These are phyloP conservation scores for Helenozyma rhizophorensis DNA, from an alignment of 805 yeast genomes.

Conservation along the genomic window DNA sequence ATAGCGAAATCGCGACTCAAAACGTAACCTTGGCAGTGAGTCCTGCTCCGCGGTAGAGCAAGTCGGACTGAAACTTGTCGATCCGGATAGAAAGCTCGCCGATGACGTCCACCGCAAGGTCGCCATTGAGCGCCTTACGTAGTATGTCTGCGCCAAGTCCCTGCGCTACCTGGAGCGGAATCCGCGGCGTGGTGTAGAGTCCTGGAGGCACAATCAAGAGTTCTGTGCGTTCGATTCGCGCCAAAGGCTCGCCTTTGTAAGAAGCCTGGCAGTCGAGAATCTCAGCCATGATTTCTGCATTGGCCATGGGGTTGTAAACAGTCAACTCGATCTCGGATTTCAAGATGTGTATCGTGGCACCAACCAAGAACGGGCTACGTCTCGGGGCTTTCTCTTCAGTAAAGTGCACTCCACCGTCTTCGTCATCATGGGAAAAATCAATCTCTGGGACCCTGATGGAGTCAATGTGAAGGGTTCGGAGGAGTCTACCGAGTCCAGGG, in stretches of 20 bases:
- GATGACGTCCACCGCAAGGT: constrained; percentile 42
- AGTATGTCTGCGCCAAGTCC: constrained; percentile 49
- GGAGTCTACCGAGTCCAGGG: constrained; percentile 2
- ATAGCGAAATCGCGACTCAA: too few relatives aligned
- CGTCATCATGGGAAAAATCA: constrained; percentile 6
- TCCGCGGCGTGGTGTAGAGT: constrained; percentile 42
- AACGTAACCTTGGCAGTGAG: constrained; percentile 36
- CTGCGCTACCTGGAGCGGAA: constrained; percentile 44
- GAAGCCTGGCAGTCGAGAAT: constrained; percentile 46
- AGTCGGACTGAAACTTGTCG: constrained; percentile 35
- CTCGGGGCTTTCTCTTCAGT: not conserved
- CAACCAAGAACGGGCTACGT: constrained; percentile 39
- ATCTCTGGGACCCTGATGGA: constrained; percentile 19
- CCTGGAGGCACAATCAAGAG: constrained; percentile 50
- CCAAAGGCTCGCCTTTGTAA: constrained; percentile 43
- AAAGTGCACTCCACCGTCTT: too few relatives aligned
- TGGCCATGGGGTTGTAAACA: constrained; percentile 50
- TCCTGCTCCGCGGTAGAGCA: constrained; percentile 45
- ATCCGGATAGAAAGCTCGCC: constrained; percentile 40
- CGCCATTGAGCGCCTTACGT: constrained; percentile 47
- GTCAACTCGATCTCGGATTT: constrained; percentile 51
- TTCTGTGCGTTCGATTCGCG: constrained; percentile 40
- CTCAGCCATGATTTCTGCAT: constrained; percentile 39
- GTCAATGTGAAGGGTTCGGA: constrained; percentile 5
- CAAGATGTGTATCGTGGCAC: constrained; percentile 51